Conservation (phyloP, 108 stramenopile genomes). For the Stephanodiscus triporus region DNA sequence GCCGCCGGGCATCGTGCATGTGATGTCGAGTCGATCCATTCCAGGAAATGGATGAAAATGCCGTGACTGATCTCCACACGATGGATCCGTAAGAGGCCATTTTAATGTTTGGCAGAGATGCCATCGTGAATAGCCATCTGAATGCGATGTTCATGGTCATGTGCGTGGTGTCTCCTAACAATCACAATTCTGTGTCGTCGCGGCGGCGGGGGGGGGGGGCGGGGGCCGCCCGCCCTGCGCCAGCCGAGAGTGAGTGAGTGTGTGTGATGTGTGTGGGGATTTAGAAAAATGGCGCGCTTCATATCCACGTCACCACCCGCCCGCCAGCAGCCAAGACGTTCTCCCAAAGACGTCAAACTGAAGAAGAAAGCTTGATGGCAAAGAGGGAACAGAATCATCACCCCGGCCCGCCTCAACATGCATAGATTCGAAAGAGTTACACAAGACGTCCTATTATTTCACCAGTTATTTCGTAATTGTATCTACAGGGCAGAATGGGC, state of each 20-base stretch:
- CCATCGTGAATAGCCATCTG: not conserved
- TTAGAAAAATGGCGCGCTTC: not conserved
- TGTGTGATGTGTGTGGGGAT: no score
- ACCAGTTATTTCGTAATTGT: no score
- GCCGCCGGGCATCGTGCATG: not conserved
- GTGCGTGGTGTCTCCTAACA: not conserved
- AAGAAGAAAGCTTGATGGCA: no score
- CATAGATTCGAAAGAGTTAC: no score
- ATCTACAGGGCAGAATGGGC: not conserved
- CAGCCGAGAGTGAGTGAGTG: no score
- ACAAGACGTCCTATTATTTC: no score
- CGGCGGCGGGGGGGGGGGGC: not conserved
- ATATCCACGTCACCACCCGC: not conserved
- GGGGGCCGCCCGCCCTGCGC: no score
- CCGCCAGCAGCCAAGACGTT: not conserved
- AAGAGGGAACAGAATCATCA: no score
- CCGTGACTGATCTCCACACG: not conserved
- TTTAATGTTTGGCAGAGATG: conserved; percentile 11
- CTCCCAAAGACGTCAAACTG: no score
- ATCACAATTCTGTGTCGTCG: not conserved
- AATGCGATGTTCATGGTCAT: conserved; percentile 7
- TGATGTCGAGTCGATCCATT: conserved; percentile 5
- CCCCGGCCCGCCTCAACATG: no score
- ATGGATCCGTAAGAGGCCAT: not conserved
- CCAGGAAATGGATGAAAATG: conserved; percentile 13